These are phyloP conservation scores for Dunaliella primolecta DNA, from an alignment of 139 green algal species.

Conservation along the genomic window DNA sequence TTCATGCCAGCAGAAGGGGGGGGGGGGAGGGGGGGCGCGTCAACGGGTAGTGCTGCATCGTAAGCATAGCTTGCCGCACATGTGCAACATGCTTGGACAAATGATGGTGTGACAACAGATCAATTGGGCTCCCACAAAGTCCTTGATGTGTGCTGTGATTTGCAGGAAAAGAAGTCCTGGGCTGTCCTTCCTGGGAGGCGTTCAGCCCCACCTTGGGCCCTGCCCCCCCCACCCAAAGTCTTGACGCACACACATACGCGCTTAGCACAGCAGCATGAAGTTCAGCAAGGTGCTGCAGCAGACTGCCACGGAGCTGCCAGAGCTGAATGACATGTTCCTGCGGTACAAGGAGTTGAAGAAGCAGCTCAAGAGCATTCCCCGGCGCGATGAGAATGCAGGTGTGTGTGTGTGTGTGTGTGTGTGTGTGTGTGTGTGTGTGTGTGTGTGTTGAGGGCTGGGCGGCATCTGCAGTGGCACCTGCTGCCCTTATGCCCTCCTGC, in stretches of 20 bases:
- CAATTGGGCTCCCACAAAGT: too few relatives aligned
- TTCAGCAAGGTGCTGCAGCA: slow-evolving; percentile 16
- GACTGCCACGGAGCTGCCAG: background rate
- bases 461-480: background rate
- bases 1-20: too few relatives aligned
- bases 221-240: background rate
- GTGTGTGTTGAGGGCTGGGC: background rate
- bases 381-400: background rate
- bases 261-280: background rate
- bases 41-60: too few relatives aligned
- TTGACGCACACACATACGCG: background rate
- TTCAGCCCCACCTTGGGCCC: background rate
- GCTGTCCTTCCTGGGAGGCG: background rate
- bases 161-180: too few relatives aligned
- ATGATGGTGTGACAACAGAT: too few relatives aligned
- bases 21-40: too few relatives aligned
- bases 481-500: background rate
- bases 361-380: slow-evolving; percentile 37
- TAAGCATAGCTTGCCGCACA: too few relatives aligned
- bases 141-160: too few relatives aligned
- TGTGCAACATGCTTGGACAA: too few relatives aligned
- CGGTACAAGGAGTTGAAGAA: slow-evolving; percentile 45
- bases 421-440: slow-evolving; percentile 1
- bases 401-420: background rate
- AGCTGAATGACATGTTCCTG: slow-evolving; percentile 36